Conservation (phyloP, 768 basidiomycete genomes). For the Mycena floridula region DNA sequence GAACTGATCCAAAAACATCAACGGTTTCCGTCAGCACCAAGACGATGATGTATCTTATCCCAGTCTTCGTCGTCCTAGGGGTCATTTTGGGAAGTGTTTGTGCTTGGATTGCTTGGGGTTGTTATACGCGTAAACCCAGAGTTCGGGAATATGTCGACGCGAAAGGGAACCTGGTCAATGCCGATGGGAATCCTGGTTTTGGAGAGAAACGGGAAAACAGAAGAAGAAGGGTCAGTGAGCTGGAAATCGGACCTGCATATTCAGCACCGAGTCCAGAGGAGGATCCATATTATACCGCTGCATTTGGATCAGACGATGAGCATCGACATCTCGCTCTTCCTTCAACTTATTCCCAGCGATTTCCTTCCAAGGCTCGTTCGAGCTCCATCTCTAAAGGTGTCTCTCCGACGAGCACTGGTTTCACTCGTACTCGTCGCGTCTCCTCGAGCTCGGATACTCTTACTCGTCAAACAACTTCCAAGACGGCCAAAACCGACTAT, state of each 20-base stretch:
- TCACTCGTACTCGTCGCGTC: background rate
- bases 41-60: constrained; percentile 9
- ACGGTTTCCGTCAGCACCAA: background rate
- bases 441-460: background rate
- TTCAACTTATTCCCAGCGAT: background rate
- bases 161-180: too few species aligned
- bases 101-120: constrained; percentile 13
- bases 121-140: constrained; percentile 9
- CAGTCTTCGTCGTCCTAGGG: constrained; percentile 11
- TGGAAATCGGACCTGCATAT: constrained; percentile 11
- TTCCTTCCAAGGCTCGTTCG: background rate
- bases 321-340: background rate
- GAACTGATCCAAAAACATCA: constrained; percentile 5
- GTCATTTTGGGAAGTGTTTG: constrained; percentile 9
- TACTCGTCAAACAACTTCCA: background rate
- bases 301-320: background rate
- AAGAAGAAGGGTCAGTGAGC: constrained; percentile 1
- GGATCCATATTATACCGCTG: background rate
- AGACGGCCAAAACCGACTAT: constrained; percentile 6
- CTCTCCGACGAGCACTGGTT: background rate
- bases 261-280: background rate
- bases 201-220: background rate
- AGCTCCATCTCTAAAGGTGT: background rate
- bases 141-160: background rate
- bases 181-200: background rate